Percentiles rank a stretch among this genome's conserved stretches.
phyloP scores from a whole-genome alignment of 306 rosid species.

The Elaeagnus macrophylla region DNA sequence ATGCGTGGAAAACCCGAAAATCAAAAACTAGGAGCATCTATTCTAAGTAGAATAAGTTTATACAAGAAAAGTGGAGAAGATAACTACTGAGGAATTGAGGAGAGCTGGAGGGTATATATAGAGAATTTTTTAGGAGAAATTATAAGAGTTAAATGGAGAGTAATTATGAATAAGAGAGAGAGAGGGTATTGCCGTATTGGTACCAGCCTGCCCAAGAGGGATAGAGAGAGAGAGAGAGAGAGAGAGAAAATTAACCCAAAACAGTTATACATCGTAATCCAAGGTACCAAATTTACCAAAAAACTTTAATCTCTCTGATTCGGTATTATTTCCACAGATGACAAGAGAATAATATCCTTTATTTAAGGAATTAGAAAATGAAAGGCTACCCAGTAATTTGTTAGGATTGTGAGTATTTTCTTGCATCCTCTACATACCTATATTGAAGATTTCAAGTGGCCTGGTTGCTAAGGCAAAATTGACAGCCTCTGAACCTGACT shows the following conservation, averaged over 20 bases:
- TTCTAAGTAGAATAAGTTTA: background rate
- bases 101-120: constrained; percentile 20
- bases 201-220: background rate
- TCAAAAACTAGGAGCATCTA: constrained; percentile 1
- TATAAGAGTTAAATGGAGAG: background rate
- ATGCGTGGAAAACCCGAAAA: background rate
- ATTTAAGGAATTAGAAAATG: constrained; percentile 22
- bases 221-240: constrained; percentile 4
- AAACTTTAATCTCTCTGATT: constrained; percentile 38
- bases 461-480: too few species aligned
- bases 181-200: too few species aligned
- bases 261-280: constrained; percentile 71
- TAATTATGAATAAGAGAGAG: background rate
- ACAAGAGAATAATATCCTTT: constrained; percentile 29
- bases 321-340: constrained; percentile 31
- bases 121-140: constrained; percentile 25
- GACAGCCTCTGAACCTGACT: too few species aligned
- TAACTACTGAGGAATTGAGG: constrained; percentile 17
- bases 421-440: too few species aligned
- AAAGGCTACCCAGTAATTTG: constrained; percentile 25
- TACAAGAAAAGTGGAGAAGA: background rate
- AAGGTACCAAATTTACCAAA: constrained; percentile 50
- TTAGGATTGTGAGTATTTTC: too few species aligned
- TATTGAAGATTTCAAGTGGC: too few species aligned
- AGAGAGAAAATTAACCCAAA: constrained; percentile 10